A percentile compares a stretch with the other conserved stretches of the same genome.
Evolutionary conservation across 2,329 filamentous ascomycete species (phyloP).

Genomic region (Calonectria pseudoreteaudii): DNA sequence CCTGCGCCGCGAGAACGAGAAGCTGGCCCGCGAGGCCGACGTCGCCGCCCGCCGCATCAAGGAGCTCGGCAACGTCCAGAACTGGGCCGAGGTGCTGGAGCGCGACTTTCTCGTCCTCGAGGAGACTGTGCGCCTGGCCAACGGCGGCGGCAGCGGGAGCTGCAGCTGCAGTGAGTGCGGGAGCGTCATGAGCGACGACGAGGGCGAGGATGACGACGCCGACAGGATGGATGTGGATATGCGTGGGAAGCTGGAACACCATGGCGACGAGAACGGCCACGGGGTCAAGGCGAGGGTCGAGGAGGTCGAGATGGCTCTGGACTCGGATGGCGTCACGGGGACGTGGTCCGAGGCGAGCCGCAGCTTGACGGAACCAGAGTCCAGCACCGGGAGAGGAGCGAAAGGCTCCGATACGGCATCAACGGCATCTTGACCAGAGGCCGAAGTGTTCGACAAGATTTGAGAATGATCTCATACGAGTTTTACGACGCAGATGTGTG

Average conservation of each 20-base stretch:
- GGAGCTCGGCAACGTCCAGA: slow-evolving; percentile 85
- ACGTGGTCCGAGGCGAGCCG: slow-evolving; percentile 53
- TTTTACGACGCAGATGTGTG: slow-evolving; percentile 12
- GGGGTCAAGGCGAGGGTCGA: slow-evolving; percentile 26
- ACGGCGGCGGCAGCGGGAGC: slow-evolving; percentile 46
- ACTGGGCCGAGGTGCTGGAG: slow-evolving; percentile 88
- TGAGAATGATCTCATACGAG: neutral
- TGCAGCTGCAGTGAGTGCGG: slow-evolving; percentile 49
- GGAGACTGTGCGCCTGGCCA: slow-evolving; percentile 71
- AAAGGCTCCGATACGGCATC: slow-evolving; percentile 55
- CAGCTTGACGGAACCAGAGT: slow-evolving; percentile 52
- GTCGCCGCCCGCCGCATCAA: slow-evolving; percentile 75
- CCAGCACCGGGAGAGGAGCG: slow-evolving; percentile 47
- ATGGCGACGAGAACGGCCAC: neutral
- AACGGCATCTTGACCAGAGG: slow-evolving; percentile 43
- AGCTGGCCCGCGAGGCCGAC: slow-evolving; percentile 73
- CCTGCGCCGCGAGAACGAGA: slow-evolving; percentile 73
- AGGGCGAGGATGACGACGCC: slow-evolving; percentile 15
- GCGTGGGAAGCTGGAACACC: slow-evolving; percentile 25
- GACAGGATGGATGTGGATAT: slow-evolving; percentile 35
- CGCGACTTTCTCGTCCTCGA: slow-evolving; percentile 72
- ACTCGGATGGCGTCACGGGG: slow-evolving; percentile 34
- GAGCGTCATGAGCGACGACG: slow-evolving; percentile 32
- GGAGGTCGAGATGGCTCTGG: slow-evolving; percentile 37
- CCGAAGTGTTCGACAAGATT: neutral